These are phyloP conservation scores for Phyllostachys edulis DNA, from an alignment of 176 grass and related monocot species.

Conservation along the genomic window DNA sequence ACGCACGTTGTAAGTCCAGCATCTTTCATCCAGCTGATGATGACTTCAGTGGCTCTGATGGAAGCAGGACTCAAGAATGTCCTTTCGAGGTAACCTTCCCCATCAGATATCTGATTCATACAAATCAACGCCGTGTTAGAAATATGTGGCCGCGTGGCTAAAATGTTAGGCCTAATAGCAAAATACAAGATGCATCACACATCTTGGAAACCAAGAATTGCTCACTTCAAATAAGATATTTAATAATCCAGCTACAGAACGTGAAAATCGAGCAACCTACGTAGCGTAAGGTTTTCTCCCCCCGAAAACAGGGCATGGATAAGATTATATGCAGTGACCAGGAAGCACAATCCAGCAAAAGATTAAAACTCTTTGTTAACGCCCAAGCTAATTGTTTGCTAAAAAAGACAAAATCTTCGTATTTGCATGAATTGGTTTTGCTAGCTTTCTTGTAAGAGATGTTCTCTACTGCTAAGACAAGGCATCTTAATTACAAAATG, in stretches of 20 bases:
- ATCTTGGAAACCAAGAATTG: not conserved
- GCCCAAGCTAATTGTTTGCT: not conserved
- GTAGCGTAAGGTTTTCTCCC: not conserved
- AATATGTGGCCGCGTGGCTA: not conserved
- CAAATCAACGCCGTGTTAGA: conserved; percentile 30
- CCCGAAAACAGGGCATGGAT: not conserved
- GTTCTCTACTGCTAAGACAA: not conserved
- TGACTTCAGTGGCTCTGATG: conserved; percentile 64
- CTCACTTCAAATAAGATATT: not conserved
- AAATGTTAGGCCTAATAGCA: not conserved
- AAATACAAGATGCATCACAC: not conserved
- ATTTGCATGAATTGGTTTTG: not conserved
- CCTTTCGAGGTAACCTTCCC: conserved; percentile 87
- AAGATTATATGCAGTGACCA: not conserved
- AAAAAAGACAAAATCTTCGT: not conserved
- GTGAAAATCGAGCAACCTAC: not conserved
- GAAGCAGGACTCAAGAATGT: conserved; percentile 88
- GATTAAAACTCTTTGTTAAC: not conserved
- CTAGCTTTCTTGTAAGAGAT: not conserved
- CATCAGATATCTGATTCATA: conserved; percentile 75
- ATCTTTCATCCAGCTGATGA: conserved; percentile 93
- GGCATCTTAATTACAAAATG: not conserved
- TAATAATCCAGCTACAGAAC: not conserved
- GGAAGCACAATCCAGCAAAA: not conserved
- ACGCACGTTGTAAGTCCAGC: conserved; percentile 74